Evolutionary conservation across 2,329 filamentous ascomycete genomes (phyloP), one percentile per base, ranked within the genome.

Genomic region (Diaporthe helianthi): DNA sequence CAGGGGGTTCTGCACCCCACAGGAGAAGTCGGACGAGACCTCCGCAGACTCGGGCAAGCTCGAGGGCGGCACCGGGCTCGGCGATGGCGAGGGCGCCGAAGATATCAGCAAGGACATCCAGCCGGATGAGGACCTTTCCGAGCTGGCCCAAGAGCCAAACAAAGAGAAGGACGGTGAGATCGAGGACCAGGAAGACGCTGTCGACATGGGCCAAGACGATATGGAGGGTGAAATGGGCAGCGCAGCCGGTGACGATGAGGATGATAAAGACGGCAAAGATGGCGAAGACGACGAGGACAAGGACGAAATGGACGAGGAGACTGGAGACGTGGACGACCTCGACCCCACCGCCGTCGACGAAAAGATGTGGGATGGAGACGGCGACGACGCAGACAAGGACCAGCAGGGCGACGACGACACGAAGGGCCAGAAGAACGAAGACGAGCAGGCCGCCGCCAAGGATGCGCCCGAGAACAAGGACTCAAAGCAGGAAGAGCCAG

Each of bases 41-140:
- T 85, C 89, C 63, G 89, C 88, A 24, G 87, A 92, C 70, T 86
- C 88, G 29, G 93, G 94, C 15, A 92, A 97, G 74, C 84, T 98
- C 36, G 95, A 99, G 79, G 90, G 89, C 46, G 97, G 97, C 19
- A 98, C 94, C 13, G 97, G 96, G 41, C 89, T 99, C 29, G 97
- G 96, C 24, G 96, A 98, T 54, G 97, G 96, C 13, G 93, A 98
- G 79, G 97, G 95, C 22, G 94, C 92, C 5, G 94, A 99, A 77
- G 95, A 99, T 79, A 98, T 99, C 73, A 98, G 94, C 80, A 98
- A 99, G 78, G 96, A 99, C 76, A 92, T 99, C 55, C 89, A 93
- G 72, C 91, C 95, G 19, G 95, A 99, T 71, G 96, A 99, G 78
- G 94, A 99, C 77, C 83, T 99, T 5, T 90, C 92, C 0, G 96